These are phyloP conservation scores for Claviceps sp. DNA, from an alignment of 2,329 filamentous ascomycete species.

Conservation along the genomic window DNA sequence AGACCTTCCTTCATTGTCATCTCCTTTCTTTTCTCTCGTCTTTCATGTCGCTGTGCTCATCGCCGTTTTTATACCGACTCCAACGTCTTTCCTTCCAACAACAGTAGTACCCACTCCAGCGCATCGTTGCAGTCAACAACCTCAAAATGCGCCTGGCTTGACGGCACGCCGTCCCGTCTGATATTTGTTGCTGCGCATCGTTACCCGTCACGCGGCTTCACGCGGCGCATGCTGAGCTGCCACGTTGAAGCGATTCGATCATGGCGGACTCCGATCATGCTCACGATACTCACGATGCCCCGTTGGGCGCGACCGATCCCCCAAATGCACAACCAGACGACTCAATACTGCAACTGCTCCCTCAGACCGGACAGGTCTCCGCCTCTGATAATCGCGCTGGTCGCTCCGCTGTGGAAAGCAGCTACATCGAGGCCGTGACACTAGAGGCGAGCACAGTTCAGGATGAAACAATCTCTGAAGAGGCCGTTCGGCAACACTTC, in stretches of 20 bases:
- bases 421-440: slow-evolving; percentile 28
- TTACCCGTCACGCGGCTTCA: slow-evolving; percentile 12
- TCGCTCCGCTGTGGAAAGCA: slow-evolving; percentile 18
- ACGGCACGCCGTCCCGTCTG: slow-evolving; percentile 15
- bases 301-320: neutral
- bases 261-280: neutral
- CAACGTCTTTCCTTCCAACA: neutral
- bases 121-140: neutral
- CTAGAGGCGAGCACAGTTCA: slow-evolving; percentile 19
- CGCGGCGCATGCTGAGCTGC: slow-evolving; percentile 13
- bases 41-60: neutral
- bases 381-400: neutral
- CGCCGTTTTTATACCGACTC: neutral
- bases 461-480: slow-evolving; percentile 38
- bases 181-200: slow-evolving; percentile 8
- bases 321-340: slow-evolving; percentile 6
- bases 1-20: too few relatives aligned
- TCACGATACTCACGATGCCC: neutral
- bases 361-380: slow-evolving; percentile 10
- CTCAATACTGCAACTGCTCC: slow-evolving; percentile 5
- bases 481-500: slow-evolving; percentile 41
- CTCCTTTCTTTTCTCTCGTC: neutral
- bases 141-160: slow-evolving; percentile 24
- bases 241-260: neutral
- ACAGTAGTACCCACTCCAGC: neutral